Conservation (phyloP, 78 protist species). For the Polysphondylium violaceum region DNA sequence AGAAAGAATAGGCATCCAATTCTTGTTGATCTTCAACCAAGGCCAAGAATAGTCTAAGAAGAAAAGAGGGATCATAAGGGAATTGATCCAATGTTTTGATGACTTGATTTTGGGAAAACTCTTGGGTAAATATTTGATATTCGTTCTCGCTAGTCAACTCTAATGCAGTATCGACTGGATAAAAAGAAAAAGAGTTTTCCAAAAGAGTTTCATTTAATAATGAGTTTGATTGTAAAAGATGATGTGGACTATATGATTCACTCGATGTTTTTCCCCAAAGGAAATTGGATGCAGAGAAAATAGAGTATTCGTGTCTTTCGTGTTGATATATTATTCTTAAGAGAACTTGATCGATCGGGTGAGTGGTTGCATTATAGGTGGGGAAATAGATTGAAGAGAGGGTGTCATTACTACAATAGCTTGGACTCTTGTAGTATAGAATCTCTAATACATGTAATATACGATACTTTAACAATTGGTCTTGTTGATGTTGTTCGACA, state of each 20-base stretch:
- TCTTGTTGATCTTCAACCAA: background rate
- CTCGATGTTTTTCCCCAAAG: slow-evolving; percentile 34
- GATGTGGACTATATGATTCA: background rate
- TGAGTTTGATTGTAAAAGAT: slow-evolving; percentile 24
- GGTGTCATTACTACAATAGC: background rate
- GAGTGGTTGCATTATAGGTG: slow-evolving; percentile 53
- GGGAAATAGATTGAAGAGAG: background rate
- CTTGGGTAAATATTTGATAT: background rate
- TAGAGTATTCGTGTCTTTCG: slow-evolving; percentile 5
- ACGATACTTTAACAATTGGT: slow-evolving; percentile 1
- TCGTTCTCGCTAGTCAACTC: background rate
- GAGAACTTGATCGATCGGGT: slow-evolving; percentile 50
- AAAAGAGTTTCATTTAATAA: slow-evolving; percentile 18
- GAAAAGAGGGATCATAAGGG: slow-evolving; percentile 62
- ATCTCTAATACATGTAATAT: background rate
- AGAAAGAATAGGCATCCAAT: slow-evolving; percentile 36
- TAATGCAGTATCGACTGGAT: slow-evolving; percentile 7
- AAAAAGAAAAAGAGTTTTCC: slow-evolving; percentile 5
- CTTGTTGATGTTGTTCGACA: too few species aligned
- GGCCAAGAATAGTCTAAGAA: slow-evolving; percentile 23
- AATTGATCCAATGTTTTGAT: background rate
- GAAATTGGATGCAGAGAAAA: slow-evolving; percentile 11
- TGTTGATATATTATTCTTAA: slow-evolving; percentile 43
- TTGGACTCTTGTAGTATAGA: background rate
- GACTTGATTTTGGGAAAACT: background rate